A percentile compares a stretch with the other conserved stretches of the same genome.
Evolutionary conservation across 1,139 yeast genomes (phyloP).

Genomic region (Hansenula lynferdii): DNA sequence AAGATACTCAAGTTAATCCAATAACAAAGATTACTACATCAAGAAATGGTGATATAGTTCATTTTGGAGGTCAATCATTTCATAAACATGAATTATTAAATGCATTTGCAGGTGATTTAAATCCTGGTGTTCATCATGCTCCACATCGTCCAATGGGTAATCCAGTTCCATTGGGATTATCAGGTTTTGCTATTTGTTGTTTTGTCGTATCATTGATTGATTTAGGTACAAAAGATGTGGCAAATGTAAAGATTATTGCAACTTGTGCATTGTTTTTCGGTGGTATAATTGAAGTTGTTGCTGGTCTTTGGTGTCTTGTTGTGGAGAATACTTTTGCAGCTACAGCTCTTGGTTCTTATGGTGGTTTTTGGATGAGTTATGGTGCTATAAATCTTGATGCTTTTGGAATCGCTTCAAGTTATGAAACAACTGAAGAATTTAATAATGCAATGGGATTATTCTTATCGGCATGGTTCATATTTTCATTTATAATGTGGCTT

Average conservation of each 20-base stretch:
- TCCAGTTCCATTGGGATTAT: slow-evolving; percentile 59
- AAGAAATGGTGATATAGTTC: slow-evolving; percentile 26
- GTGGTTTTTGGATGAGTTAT: slow-evolving; percentile 71
- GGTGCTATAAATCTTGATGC: slow-evolving; percentile 50
- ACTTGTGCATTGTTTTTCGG: slow-evolving; percentile 54
- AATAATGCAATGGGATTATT: slow-evolving; percentile 53
- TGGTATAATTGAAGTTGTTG: slow-evolving; percentile 58
- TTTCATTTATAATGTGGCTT: slow-evolving; percentile 52
- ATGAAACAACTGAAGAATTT: slow-evolving; percentile 39
- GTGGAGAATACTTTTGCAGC: slow-evolving; percentile 64
- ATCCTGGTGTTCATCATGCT: slow-evolving; percentile 40
- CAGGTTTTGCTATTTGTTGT: slow-evolving; percentile 49
- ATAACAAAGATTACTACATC: slow-evolving; percentile 14
- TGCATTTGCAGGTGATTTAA: slow-evolving; percentile 53
- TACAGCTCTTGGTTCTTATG: slow-evolving; percentile 63
- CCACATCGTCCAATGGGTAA: slow-evolving; percentile 36
- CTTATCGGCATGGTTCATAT: slow-evolving; percentile 62
- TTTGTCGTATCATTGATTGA: slow-evolving; percentile 40
- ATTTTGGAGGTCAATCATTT: slow-evolving; percentile 56
- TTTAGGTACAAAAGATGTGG: slow-evolving; percentile 48
- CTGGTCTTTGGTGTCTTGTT: slow-evolving; percentile 63
- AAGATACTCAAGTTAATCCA: background rate
- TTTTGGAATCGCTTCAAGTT: slow-evolving; percentile 51
- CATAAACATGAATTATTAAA: slow-evolving; percentile 44
- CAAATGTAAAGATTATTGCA: slow-evolving; percentile 41